phyloP scores from a whole-genome alignment of 2,329 filamentous ascomycete genomes.

The Dactylonectria estremocensis region DNA sequence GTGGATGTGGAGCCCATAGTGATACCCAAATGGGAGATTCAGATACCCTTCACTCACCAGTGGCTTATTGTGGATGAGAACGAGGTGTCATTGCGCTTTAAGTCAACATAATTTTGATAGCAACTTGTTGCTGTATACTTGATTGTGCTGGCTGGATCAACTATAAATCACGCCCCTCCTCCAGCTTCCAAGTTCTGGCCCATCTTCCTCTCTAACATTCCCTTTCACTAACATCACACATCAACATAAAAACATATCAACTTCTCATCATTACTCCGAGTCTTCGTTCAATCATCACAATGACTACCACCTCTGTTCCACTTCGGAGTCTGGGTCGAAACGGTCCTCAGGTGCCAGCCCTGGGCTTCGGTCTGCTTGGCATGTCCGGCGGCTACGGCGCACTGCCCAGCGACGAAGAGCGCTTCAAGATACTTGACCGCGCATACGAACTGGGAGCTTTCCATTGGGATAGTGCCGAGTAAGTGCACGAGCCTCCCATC shows the following conservation, averaged over 20 bases:
- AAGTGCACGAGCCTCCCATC: neutral
- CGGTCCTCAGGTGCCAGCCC: constrained; percentile 62
- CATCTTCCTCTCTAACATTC: neutral
- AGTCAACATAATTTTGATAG: too few species aligned
- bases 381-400: constrained; percentile 38
- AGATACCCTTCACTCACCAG: neutral
- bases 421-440: constrained; percentile 64
- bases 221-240: neutral
- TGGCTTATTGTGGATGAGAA: neutral
- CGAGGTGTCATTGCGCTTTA: too few species aligned
- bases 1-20: neutral
- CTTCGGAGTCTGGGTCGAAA: constrained; percentile 59
- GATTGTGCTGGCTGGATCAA: too few species aligned
- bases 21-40: neutral
- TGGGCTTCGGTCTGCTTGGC: constrained; percentile 69
- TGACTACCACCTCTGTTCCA: neutral
- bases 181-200: too few species aligned
- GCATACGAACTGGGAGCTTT: constrained; percentile 61
- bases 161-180: too few species aligned
- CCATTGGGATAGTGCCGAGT: constrained; percentile 64
- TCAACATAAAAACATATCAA: neutral
- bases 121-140: too few species aligned
- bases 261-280: neutral
- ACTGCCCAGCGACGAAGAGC: constrained; percentile 60
- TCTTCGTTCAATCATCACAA: neutral